Conservation (phyloP, 2,329 filamentous ascomycete species). For the Hypoxylon sp. region DNA sequence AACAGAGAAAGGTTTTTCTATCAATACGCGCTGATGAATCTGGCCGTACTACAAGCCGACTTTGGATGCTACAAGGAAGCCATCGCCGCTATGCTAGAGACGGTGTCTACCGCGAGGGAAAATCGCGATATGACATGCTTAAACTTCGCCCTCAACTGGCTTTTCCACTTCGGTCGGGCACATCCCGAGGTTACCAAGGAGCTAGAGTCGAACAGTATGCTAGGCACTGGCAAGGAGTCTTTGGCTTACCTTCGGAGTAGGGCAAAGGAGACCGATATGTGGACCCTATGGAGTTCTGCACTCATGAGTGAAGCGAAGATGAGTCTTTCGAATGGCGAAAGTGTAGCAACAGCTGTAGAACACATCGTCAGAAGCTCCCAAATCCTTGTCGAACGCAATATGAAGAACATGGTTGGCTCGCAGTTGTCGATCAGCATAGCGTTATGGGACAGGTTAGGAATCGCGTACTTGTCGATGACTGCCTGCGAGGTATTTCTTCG, state of each 20-base stretch:
- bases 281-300: slow-evolving; percentile 82
- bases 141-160: slow-evolving; percentile 95
- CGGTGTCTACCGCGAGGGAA: slow-evolving; percentile 91
- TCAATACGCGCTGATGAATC: slow-evolving; percentile 92
- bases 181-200: slow-evolving; percentile 79
- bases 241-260: slow-evolving; percentile 85
- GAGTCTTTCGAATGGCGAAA: slow-evolving; percentile 74
- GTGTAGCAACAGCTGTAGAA: slow-evolving; percentile 72
- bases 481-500: slow-evolving; percentile 78
- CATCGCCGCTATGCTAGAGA: slow-evolving; percentile 92
- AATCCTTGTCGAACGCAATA: slow-evolving; percentile 78
- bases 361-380: slow-evolving; percentile 84
- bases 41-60: slow-evolving; percentile 92
- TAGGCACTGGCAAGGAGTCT: slow-evolving; percentile 81
- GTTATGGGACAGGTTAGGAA: slow-evolving; percentile 79
- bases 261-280: slow-evolving; percentile 86
- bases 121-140: slow-evolving; percentile 91
- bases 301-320: slow-evolving; percentile 87
- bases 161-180: slow-evolving; percentile 91
- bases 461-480: slow-evolving; percentile 62
- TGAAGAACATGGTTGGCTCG: slow-evolving; percentile 76
- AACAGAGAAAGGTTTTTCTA: slow-evolving; percentile 85
- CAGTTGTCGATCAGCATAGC: slow-evolving; percentile 77
- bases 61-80: slow-evolving; percentile 93
- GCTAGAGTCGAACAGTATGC: slow-evolving; percentile 74